Conservation (phyloP, 306 rosid genomes). For the Parietaria judaica region DNA sequence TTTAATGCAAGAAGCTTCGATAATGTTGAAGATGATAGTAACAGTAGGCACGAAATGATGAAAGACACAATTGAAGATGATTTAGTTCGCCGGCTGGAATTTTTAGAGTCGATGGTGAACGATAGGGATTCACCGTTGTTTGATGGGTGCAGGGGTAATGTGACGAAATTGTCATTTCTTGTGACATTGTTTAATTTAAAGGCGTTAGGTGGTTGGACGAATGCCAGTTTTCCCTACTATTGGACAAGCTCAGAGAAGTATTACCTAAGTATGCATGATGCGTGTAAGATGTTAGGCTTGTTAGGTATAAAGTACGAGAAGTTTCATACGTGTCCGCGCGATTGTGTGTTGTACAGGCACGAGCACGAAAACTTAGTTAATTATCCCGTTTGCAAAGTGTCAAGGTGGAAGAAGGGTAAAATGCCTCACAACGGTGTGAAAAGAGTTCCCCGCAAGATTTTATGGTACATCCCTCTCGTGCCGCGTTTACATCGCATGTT, state of each 20-base stretch:
- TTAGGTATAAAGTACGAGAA: neutral
- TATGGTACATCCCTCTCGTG: neutral
- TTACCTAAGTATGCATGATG: neutral
- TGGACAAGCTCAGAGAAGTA: neutral
- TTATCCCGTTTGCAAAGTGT: neutral
- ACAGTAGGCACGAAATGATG: too few relatives aligned
- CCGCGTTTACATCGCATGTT: neutral
- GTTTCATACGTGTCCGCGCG: slow-evolving; percentile 1
- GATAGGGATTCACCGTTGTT: too few relatives aligned
- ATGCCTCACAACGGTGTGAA: neutral
- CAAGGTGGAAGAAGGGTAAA: slow-evolving; percentile 3
- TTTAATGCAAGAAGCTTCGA: too few relatives aligned
- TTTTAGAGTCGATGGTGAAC: too few relatives aligned
- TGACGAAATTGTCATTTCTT: neutral
- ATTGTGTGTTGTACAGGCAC: neutral
- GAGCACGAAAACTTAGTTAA: neutral
- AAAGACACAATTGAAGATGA: too few relatives aligned
- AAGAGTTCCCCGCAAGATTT: neutral
- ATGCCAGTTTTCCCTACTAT: neutral
- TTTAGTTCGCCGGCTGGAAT: too few relatives aligned
- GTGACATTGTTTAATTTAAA: neutral
- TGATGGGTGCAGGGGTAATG: too few relatives aligned
- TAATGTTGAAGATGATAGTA: too few relatives aligned
- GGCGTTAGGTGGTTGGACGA: neutral
- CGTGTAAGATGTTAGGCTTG: neutral